Conservation (phyloP, 495 filamentous ascomycete genomes). For the Aspergillus mulundensis region DNA sequence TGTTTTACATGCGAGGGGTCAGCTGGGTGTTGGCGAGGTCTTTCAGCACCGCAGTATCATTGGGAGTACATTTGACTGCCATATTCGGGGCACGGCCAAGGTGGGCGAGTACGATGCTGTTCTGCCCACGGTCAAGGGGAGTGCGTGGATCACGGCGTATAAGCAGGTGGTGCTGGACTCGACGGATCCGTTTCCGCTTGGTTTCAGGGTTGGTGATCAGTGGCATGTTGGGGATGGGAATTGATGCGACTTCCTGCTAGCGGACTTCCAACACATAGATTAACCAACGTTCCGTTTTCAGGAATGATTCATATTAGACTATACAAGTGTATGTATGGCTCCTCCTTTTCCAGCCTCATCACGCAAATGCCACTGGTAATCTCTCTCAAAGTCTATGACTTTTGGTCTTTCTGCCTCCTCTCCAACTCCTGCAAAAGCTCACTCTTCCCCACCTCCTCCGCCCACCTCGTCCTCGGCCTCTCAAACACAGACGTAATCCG, state of each 20-base stretch:
- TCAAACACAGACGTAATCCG: conserved; percentile 61
- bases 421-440: too few relatives aligned
- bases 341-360: too few relatives aligned
- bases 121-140: conserved; percentile 25
- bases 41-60: conserved; percentile 21
- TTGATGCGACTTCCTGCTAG: too few relatives aligned
- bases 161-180: conserved; percentile 23
- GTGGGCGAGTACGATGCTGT: conserved; percentile 17
- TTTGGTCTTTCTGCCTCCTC: too few relatives aligned
- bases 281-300: too few relatives aligned
- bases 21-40: conserved; percentile 23
- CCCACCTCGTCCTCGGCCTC: conserved; percentile 62
- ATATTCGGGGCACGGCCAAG: conserved; percentile 17
- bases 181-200: conserved; percentile 21
- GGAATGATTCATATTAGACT: too few relatives aligned
- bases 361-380: too few relatives aligned
- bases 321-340: too few relatives aligned
- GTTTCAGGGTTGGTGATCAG: conserved; percentile 26
- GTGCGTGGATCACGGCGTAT: conserved; percentile 21
- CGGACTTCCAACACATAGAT: too few relatives aligned
- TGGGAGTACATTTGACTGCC: conserved; percentile 19
- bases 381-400: too few relatives aligned
- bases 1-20: conserved; percentile 27
- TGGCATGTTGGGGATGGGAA: conserved; percentile 17
- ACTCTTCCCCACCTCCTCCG: conserved; percentile 45